Base-by-base conservation (phyloP, 2,329 filamentous ascomycete species). In the Diplocarpon mali region DNA sequence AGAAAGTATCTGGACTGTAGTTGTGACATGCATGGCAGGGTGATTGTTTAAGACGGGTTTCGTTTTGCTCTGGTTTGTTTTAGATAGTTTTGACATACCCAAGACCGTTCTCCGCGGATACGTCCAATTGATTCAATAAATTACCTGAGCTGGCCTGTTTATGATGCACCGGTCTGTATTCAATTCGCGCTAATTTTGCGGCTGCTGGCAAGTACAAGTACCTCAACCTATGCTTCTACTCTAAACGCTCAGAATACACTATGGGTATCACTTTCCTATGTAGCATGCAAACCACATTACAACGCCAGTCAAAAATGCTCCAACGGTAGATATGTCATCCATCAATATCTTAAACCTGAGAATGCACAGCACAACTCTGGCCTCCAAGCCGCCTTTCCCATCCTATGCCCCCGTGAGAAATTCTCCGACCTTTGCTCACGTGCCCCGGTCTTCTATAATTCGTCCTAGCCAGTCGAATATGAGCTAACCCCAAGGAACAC, bases 221-320 rank as follows among this genome's bases (percentile, higher is more conserved):
- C n/a, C n/a, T n/a, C n/a, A n/a, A n/a, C n/a, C n/a, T n/a, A n/a
- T n/a, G n/a, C n/a, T n/a, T n/a, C n/a, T n/a, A n/a, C n/a, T n/a
- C n/a, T n/a, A n/a, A n/a, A n/a, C n/a, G n/a, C n/a, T n/a, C n/a
- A n/a, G n/a, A n/a, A n/a, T n/a, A n/a, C n/a, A n/a, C n/a, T n/a
- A n/a, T n/a, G n/a, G n/a, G 7, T 24, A 24, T 24, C 46, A 46
- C 46, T 36, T 47, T 40, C 39, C 37, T 46, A 27, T 41, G 40
- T 39, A 31, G 39, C n/a, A 37, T 20, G 16, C 20, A 39, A 14
- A 2, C 20, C 34, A 14, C 20, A 40, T 28, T 27, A 27, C 14
- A 37, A 37, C 13, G 28, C 38, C 32, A 40, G 17, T 8, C 11
- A 8, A 2, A 24, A 32, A 3, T 9, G 30, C 30, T 32, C 3